A percentile compares a stretch with the other conserved stretches of the same genome.
Evolutionary conservation across 495 filamentous ascomycete species (phyloP).

Genomic region (Gamarada debralockiae): DNA sequence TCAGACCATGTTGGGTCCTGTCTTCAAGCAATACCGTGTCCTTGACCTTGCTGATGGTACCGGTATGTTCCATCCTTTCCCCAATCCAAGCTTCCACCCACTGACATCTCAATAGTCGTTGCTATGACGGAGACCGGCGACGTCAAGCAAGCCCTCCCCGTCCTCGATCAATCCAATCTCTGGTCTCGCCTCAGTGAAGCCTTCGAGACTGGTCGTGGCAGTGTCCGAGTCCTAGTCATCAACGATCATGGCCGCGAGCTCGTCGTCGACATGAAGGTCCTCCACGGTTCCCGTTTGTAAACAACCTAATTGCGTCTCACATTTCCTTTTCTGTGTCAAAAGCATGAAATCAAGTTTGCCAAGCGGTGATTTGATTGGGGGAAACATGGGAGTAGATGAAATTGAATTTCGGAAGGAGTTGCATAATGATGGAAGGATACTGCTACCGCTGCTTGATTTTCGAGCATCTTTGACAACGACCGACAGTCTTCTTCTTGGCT

Average conservation of each 20-base stretch:
- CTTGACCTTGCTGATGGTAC: slow-evolving; percentile 90
- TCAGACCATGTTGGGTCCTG: slow-evolving; percentile 98
- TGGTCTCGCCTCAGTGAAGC: slow-evolving; percentile 76
- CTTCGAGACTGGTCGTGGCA: slow-evolving; percentile 89
- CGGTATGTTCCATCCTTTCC: slow-evolving; percentile 24
- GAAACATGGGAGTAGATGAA: slow-evolving; percentile 4
- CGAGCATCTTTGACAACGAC: neutral
- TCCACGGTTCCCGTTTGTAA: slow-evolving; percentile 67
- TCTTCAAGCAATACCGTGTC: slow-evolving; percentile 99
- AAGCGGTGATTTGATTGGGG: slow-evolving; percentile 13
- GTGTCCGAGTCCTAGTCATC: slow-evolving; percentile 92
- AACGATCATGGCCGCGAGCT: slow-evolving; percentile 91
- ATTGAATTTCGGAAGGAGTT: slow-evolving; percentile 17
- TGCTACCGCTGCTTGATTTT: neutral
- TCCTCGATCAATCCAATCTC: slow-evolving; percentile 89
- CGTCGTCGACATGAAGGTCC: slow-evolving; percentile 97
- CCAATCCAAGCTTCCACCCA: slow-evolving; percentile 11
- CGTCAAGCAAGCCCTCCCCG: slow-evolving; percentile 92
- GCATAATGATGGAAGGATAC: slow-evolving; percentile 18
- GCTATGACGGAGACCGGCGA: slow-evolving; percentile 56
- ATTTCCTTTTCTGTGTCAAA: slow-evolving; percentile 19
- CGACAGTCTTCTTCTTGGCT: slow-evolving; percentile 13
- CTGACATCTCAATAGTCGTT: slow-evolving; percentile 35
- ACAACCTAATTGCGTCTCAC: neutral
- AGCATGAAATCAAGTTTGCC: slow-evolving; percentile 8